Conservation (phyloP, 495 filamentous ascomycete species). For the Penicillium herquei region DNA sequence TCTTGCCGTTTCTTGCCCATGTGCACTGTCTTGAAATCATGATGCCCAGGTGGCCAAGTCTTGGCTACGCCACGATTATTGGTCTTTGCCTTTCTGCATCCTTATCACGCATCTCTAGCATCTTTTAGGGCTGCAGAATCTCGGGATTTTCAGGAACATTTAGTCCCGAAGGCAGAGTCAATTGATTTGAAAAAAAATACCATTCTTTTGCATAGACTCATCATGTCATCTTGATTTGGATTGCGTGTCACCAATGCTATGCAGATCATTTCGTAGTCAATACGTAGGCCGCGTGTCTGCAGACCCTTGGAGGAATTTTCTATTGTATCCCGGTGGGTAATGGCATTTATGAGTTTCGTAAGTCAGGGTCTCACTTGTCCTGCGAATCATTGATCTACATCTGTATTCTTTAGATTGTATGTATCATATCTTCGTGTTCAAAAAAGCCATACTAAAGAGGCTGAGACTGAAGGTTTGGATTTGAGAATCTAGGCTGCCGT, state of each 20-base stretch:
- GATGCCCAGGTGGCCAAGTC: constrained; percentile 8
- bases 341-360: constrained; percentile 12
- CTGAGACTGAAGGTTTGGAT: constrained; percentile 4
- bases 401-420: not conserved
- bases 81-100: not conserved
- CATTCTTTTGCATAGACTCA: not conserved
- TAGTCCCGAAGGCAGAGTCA: not conserved
- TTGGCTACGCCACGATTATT: constrained; percentile 5
- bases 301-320: constrained; percentile 3
- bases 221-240: not conserved
- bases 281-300: constrained; percentile 17
- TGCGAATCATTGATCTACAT: not conserved
- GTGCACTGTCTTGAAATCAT: constrained; percentile 3
- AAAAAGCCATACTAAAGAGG: not conserved
- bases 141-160: not conserved
- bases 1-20: not conserved
- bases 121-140: constrained; percentile 2
- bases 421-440: not conserved
- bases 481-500: not conserved
- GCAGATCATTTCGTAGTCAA: constrained; percentile 17
- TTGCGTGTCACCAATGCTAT: constrained; percentile 12
- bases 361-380: not conserved
- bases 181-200: not conserved
- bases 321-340: not conserved
- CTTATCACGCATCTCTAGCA: constrained; percentile 14